phyloP scores from a whole-genome alignment of 2,329 filamentous ascomycete species.

The Tolypocladium endophyticum region DNA sequence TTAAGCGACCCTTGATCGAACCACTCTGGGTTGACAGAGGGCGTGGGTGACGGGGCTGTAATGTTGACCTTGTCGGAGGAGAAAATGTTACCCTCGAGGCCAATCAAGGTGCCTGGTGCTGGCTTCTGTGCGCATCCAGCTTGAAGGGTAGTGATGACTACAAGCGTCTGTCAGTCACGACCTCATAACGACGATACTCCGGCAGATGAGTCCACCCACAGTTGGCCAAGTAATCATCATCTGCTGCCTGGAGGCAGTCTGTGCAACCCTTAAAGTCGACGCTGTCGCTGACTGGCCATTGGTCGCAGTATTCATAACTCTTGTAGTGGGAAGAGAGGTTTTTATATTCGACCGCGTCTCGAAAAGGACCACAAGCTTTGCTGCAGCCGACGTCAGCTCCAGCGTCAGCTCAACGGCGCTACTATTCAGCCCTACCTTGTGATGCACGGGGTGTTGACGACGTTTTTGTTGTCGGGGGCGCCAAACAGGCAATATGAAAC shows the following conservation, averaged over 20 bases:
- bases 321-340: constrained; percentile 35
- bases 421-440: constrained; percentile 31
- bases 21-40: constrained; percentile 28
- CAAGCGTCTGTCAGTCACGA: constrained; percentile 9
- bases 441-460: constrained; percentile 34
- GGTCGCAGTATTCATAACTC: constrained; percentile 43
- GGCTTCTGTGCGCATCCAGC: constrained; percentile 47
- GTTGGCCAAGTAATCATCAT: constrained; percentile 37
- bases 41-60: constrained; percentile 34
- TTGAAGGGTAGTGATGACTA: constrained; percentile 39
- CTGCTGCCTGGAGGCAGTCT: constrained; percentile 31
- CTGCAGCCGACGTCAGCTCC: constrained; percentile 17
- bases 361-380: constrained; percentile 40
- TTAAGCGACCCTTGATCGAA: constrained; percentile 33
- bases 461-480: constrained; percentile 28
- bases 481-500: constrained; percentile 46
- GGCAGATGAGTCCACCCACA: constrained; percentile 26
- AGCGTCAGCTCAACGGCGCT: background rate
- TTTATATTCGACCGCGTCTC: constrained; percentile 34
- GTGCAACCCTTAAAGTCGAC: constrained; percentile 29
- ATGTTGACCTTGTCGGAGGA: constrained; percentile 35
- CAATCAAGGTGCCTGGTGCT: constrained; percentile 32
- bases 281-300: constrained; percentile 30
- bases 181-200: background rate
- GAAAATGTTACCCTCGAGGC: constrained; percentile 42